Conservation (phyloP, 257 asterid species). For the Penstemon barbatus region DNA sequence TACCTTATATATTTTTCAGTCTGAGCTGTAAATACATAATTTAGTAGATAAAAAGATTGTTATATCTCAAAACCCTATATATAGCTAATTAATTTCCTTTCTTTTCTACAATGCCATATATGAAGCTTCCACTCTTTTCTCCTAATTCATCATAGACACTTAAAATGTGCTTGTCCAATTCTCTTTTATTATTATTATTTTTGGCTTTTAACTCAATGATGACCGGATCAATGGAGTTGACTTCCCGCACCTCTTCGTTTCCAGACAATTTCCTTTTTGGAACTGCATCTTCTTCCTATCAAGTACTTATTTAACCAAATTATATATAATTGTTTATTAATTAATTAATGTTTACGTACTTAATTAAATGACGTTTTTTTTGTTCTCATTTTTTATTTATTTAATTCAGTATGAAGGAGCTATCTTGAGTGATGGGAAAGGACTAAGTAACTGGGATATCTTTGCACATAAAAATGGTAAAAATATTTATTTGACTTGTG, state of each 20-base stretch:
- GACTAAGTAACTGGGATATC: slow-evolving; percentile 50
- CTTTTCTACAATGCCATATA: background rate
- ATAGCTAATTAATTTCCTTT: background rate
- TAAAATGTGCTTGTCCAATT: slow-evolving; percentile 17
- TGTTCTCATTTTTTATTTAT: background rate
- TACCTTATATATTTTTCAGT: too few species aligned
- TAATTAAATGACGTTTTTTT: background rate
- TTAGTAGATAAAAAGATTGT: too few species aligned
- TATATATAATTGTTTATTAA: too few species aligned
- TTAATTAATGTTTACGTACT: too few species aligned
- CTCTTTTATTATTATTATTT: background rate
- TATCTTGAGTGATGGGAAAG: slow-evolving; percentile 43
- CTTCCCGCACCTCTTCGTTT: slow-evolving; percentile 27
- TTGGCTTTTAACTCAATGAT: slow-evolving; percentile 4
- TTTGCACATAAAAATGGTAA: slow-evolving; percentile 45
- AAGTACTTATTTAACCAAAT: slow-evolving; percentile 31
- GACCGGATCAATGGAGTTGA: slow-evolving; percentile 16
- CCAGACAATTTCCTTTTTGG: slow-evolving; percentile 51
- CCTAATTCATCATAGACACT: background rate
- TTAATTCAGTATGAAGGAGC: slow-evolving; percentile 50
- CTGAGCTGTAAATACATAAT: too few species aligned
- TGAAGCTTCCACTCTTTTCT: slow-evolving; percentile 16
- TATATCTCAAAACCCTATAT: too few species aligned
- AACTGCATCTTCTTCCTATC: slow-evolving; percentile 69
- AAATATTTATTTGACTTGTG: background rate